Evolutionary conservation across 208 protist genomes (phyloP).

Genomic region (Sergeia podlipaevii): DNA sequence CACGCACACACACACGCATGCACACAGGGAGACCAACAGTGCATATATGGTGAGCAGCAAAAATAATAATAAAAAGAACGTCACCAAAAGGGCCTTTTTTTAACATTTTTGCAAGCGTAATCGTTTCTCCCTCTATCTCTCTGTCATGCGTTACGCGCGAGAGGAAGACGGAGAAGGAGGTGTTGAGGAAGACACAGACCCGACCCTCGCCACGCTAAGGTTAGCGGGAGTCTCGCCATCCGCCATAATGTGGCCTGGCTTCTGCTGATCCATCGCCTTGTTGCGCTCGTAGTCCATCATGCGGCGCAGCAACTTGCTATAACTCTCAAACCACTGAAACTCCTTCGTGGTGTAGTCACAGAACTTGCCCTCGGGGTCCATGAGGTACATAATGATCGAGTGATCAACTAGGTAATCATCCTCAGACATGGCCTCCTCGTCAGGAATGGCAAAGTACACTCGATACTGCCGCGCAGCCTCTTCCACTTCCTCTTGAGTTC

Average conservation of each 20-base stretch:
- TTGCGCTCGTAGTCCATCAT: conserved; percentile 78
- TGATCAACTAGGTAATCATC: conserved; percentile 97
- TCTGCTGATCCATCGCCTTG: conserved; percentile 27
- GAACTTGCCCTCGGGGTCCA: conserved; percentile 89
- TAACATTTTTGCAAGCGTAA: too few species aligned
- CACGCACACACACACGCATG: too few species aligned
- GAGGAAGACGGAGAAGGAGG: too few species aligned
- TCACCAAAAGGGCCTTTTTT: too few species aligned
- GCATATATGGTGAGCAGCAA: too few species aligned
- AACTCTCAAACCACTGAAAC: conserved; percentile 83
- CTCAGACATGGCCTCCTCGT: conserved; percentile 64
- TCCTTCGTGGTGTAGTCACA: conserved; percentile 89
- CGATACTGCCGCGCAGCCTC: conserved; percentile 81
- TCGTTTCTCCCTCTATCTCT: too few species aligned
- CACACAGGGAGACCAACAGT: too few species aligned
- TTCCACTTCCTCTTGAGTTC: conserved; percentile 79
- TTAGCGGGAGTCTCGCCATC: conserved; percentile 38
- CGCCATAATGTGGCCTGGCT: conserved; percentile 16
- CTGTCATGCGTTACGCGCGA: too few species aligned
- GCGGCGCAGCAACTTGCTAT: conserved; percentile 68
- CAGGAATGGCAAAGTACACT: conserved; percentile 88
- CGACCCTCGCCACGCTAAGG: conserved; percentile 47
- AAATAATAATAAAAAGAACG: too few species aligned
- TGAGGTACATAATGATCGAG: conserved; percentile 93
- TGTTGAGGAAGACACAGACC: conserved; percentile 34